A percentile compares a stretch with the other conserved stretches of the same genome.
Conservation (phyloP, 2,329 filamentous ascomycete genomes). For the Scedosporium boydii region DNA sequence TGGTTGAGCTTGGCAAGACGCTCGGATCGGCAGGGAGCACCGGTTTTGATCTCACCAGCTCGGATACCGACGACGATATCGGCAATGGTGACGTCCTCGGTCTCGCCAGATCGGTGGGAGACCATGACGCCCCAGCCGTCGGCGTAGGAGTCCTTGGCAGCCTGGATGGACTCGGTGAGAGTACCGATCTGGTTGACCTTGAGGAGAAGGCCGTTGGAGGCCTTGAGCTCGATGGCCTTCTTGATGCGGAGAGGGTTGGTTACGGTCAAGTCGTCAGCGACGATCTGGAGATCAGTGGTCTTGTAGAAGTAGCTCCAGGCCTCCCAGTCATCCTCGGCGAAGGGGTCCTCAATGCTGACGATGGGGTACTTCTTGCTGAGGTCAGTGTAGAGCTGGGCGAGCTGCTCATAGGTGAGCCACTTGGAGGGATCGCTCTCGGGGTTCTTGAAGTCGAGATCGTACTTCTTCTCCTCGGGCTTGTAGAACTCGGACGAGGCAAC, state of each 20-base stretch:
- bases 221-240: slow-evolving; percentile 98
- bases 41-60: slow-evolving; percentile 97
- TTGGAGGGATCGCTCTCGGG: slow-evolving; percentile 90
- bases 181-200: slow-evolving; percentile 99
- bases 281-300: slow-evolving; percentile 96
- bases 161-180: slow-evolving; percentile 96
- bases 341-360: slow-evolving; percentile 97
- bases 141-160: slow-evolving; percentile 94
- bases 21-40: slow-evolving; percentile 92
- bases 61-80: slow-evolving; percentile 97
- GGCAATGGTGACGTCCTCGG: slow-evolving; percentile 97
- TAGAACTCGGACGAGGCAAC: slow-evolving; percentile 99
- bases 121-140: slow-evolving; percentile 99
- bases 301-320: slow-evolving; percentile 99
- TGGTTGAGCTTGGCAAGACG: slow-evolving; percentile 99
- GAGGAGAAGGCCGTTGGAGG: slow-evolving; percentile 93
- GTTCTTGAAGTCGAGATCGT: slow-evolving; percentile 99
- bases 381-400: slow-evolving; percentile 81
- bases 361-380: slow-evolving; percentile 95
- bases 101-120: slow-evolving; percentile 97
- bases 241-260: slow-evolving; percentile 99
- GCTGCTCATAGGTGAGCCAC: slow-evolving; percentile 98
- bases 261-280: slow-evolving; percentile 96
- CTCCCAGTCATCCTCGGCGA: slow-evolving; percentile 99
- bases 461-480: slow-evolving; percentile 96